Evolutionary conservation across 192 early-diverging fungal species (phyloP).

Genomic region (Coemansia sp.): DNA sequence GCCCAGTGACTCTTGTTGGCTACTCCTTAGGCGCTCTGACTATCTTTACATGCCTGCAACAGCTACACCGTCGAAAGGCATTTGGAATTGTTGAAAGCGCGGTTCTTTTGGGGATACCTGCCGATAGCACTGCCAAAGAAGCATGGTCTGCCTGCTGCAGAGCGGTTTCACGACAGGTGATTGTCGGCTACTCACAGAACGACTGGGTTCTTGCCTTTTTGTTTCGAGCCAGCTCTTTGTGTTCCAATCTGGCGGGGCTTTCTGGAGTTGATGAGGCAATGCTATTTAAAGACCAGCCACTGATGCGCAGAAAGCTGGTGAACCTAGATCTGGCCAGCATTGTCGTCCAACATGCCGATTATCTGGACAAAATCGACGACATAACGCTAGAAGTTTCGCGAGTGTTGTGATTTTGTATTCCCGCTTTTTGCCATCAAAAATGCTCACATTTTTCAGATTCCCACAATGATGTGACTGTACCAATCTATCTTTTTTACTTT

Average conservation of each 20-base stretch:
- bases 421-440: neutral
- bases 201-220: constrained; percentile 73
- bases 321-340: constrained; percentile 29
- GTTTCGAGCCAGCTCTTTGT: constrained; percentile 60
- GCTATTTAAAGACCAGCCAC: constrained; percentile 34
- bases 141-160: constrained; percentile 63
- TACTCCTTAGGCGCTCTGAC: constrained; percentile 71
- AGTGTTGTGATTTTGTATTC: constrained; percentile 8
- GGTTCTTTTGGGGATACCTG: constrained; percentile 70
- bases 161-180: constrained; percentile 61
- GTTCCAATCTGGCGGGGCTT: constrained; percentile 39
- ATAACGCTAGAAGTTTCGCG: constrained; percentile 44
- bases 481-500: no score
- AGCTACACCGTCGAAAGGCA: constrained; percentile 52
- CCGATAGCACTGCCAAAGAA: constrained; percentile 53
- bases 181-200: constrained; percentile 64
- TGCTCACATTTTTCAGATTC: neutral
- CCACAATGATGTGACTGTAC: neutral
- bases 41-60: constrained; percentile 69
- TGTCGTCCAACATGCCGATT: constrained; percentile 42
- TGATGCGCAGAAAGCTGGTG: constrained; percentile 28
- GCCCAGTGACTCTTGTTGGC: constrained; percentile 71
- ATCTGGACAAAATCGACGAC: constrained; percentile 31
- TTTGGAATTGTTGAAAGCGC: constrained; percentile 68
- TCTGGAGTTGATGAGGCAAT: constrained; percentile 28